Base-by-base conservation (phyloP, 306 rosid species). In the Sicyos baderoa region DNA sequence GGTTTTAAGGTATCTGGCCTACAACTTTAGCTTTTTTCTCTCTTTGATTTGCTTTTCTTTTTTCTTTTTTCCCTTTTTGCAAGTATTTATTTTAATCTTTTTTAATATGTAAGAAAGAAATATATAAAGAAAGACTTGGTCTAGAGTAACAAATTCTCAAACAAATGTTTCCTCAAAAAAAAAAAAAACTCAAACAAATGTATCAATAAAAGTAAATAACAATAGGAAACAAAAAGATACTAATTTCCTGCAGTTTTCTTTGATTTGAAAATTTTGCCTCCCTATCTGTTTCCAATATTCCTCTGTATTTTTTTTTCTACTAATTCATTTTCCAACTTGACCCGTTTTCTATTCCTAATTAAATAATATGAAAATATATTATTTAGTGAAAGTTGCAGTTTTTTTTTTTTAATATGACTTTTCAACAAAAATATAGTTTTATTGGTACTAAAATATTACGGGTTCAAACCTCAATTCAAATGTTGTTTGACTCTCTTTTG, bases 51-150 rank as follows among this genome's bases (percentile, higher is more conserved):
- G 21, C 48, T 61, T 58, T 58, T 27, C 11, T 2, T 56, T 56
- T 21, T 12, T 55, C 6, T 22, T 55, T 23, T 3, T 17, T 75
- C 45, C 11, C 45, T 40, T 40, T 40, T 40, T 0, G 4, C 10
- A 18, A 4, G 2, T 14, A 13, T 35, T 55, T 54, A 0, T 4
- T 18, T 1, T 54, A 19, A 18, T 54, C n/a, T 15, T 17, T 42
- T 42, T 56, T 42, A 9, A 63, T 63, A 63, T 63, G 83, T 81
- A 80, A 77, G 13, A 59, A 27, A 7, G 2, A 59, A 29, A 59
- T 12, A 29, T 15, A 87, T 91, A 84, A 86, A 83, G 81, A 73
- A 81, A 82, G 81, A 84, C 78, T 72, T 63, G 86, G 90, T 86
- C 95, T 84, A 85, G 85, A 85, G 84, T 64, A 69, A 17, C 49